Conservation (phyloP, 352 stramenopile genomes). For the Phytophthora capsici region DNA sequence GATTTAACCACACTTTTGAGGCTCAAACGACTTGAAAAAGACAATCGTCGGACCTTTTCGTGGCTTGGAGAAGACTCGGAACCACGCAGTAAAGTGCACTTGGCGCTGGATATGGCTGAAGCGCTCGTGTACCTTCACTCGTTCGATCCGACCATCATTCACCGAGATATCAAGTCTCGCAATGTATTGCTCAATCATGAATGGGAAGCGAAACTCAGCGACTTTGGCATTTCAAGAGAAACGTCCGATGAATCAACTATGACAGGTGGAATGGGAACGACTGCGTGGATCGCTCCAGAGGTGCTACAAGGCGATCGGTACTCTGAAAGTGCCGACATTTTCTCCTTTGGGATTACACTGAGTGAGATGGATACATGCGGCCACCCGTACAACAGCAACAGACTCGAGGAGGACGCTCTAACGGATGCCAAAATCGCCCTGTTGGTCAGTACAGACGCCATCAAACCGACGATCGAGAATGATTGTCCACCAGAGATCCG, state of each 20-base stretch:
- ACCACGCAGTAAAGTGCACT: constrained; percentile 35
- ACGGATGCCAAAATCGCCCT: constrained; percentile 56
- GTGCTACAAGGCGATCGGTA: constrained; percentile 63
- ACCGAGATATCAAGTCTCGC: constrained; percentile 55
- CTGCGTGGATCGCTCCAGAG: constrained; percentile 71
- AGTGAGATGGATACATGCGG: constrained; percentile 55
- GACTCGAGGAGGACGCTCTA: constrained; percentile 20
- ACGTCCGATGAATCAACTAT: constrained; percentile 31
- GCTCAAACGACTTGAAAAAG: constrained; percentile 35
- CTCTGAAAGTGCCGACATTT: constrained; percentile 71
- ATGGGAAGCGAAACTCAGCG: constrained; percentile 54
- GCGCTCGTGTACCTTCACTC: constrained; percentile 57
- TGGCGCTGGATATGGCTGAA: constrained; percentile 47
- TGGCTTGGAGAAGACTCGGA: constrained; percentile 32
- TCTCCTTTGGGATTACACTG: constrained; percentile 69
- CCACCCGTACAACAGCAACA: constrained; percentile 42
- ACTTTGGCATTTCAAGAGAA: constrained; percentile 59
- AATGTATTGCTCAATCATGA: constrained; percentile 54
- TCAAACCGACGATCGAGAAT: constrained; percentile 50
- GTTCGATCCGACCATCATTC: constrained; percentile 52
- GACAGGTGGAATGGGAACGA: constrained; percentile 59
- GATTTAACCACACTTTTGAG: constrained; percentile 48
- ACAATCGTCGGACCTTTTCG: constrained; percentile 30
- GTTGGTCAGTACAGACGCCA: constrained; percentile 49
- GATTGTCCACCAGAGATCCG: constrained; percentile 57